Base-by-base conservation (phyloP, 2,329 filamentous ascomycete genomes). In the Trichophyton schoenleinii region DNA sequence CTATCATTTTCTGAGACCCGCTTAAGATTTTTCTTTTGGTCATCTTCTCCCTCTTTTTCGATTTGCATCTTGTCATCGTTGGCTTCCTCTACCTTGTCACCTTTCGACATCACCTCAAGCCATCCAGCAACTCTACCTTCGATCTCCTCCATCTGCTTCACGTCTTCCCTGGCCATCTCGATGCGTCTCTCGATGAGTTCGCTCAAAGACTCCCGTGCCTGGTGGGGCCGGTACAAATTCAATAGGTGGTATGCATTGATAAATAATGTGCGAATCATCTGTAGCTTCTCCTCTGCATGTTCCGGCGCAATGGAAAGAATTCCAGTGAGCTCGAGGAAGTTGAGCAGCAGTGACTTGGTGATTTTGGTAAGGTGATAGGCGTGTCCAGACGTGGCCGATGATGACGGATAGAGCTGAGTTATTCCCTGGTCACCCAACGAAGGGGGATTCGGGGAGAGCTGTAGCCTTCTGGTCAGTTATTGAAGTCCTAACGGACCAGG, bases 171-270 rank as follows among this genome's bases (percentile, higher is more conserved):
- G 61, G 86, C 87, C 66, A 79, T 81, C 67, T 89, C 85, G 34
- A 96, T 76, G 69, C 92, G 87, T 66, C 88, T 86, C 74, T 96
- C 88, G 87, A 96, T 91, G 78, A 92, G 83, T 66, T 87, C 76
- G 36, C 96, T 95, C 62, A 95, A 78, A 31, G 87, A 91, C 76
- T 96, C 91, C 52, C 92, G 79, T 25, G 91, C 91, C 75, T 97
- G 92, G 71, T 96, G 91, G 8, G 91, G 91, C 36, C 92, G 83
- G 75, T 96, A 97, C 73, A 95, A 87, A 73, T 99, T 99, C 66
- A 97, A 84, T 60, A 96, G 81, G 69, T 95, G 89, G 74, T 96
- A 91, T 69, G 95, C 87, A 72, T 97, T 97, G 72, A 92, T 86
- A 65, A 95, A 87, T 31, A 97, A 77, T 15, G 87, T 91, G 68